These are phyloP conservation scores for Fusarium heterosporum DNA, from an alignment of 2,329 filamentous ascomycete genomes.

Conservation along the genomic window DNA sequence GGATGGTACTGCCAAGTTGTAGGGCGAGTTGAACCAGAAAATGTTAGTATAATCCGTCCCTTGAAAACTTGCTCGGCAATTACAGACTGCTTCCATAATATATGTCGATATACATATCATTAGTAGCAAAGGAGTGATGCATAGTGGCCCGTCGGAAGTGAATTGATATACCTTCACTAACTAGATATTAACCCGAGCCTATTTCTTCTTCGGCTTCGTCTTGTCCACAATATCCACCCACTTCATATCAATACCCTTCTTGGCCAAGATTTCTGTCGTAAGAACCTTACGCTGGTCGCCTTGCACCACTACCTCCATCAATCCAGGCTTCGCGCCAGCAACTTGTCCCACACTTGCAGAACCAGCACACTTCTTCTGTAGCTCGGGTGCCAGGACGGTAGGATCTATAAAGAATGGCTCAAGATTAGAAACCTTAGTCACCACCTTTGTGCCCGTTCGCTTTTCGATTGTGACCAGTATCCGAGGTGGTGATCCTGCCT, in stretches of 20 bases:
- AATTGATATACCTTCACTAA: background rate
- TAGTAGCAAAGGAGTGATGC: background rate
- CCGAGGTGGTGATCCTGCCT: constrained; percentile 33
- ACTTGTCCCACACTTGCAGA: constrained; percentile 42
- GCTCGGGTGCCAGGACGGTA: constrained; percentile 35
- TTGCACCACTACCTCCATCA: constrained; percentile 41
- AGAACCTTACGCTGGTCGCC: constrained; percentile 41
- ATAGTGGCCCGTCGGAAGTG: background rate
- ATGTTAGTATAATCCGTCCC: background rate
- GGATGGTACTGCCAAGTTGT: background rate
- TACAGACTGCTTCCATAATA: too few relatives aligned
- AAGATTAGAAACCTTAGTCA: constrained; percentile 41
- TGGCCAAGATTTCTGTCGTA: constrained; percentile 24
- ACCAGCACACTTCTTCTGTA: constrained; percentile 42
- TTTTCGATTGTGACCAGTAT: constrained; percentile 41
- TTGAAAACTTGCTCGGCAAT: background rate
- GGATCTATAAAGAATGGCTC: constrained; percentile 42
- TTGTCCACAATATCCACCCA: constrained; percentile 43
- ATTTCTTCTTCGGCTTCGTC: constrained; percentile 39
- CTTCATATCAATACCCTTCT: constrained; percentile 32
- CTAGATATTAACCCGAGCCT: background rate
- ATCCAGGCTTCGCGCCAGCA: constrained; percentile 37
- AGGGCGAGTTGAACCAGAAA: background rate
- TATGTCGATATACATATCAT: background rate
- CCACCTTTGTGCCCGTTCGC: constrained; percentile 41